Percentiles rank a stretch among this genome's conserved stretches.
phyloP scores from a whole-genome alignment of 192 early-diverging fungal genomes.

The Paraglomus brasilianum region DNA sequence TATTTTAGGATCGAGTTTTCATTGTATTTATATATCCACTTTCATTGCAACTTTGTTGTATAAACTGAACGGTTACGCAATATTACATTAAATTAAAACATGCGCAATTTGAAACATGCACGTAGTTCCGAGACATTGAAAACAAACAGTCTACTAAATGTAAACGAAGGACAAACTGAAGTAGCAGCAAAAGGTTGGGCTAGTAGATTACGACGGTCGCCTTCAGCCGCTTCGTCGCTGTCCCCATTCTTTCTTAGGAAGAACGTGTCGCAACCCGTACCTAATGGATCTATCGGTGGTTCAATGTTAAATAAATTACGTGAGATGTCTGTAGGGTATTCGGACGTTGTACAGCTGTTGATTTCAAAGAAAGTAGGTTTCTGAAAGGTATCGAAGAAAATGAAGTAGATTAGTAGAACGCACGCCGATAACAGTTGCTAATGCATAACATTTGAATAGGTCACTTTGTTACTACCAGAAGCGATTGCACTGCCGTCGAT shows the following conservation, averaged over 20 bases:
- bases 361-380: slow-evolving; percentile 22
- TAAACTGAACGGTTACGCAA: too few relatives aligned
- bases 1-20: too few relatives aligned
- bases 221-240: background rate
- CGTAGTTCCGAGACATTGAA: too few relatives aligned
- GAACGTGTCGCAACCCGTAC: background rate
- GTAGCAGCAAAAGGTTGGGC: too few relatives aligned
- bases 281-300: slow-evolving; percentile 17
- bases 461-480: slow-evolving; percentile 23
- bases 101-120: too few relatives aligned
- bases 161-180: too few relatives aligned
- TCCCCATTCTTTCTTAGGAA: slow-evolving; percentile 7
- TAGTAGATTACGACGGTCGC: background rate
- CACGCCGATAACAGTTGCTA: background rate
- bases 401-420: background rate
- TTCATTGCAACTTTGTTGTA: too few relatives aligned
- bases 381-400: too few relatives aligned
- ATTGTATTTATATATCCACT: too few relatives aligned
- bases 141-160: too few relatives aligned
- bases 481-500: slow-evolving; percentile 4
- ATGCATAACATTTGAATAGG: background rate
- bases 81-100: too few relatives aligned
- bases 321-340: slow-evolving; percentile 16
- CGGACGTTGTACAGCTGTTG: slow-evolving; percentile 15
- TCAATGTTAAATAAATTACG: slow-evolving; percentile 14